phyloP scores from a whole-genome alignment of 805 yeast genomes.

The Saccharomycopsis microspora region DNA sequence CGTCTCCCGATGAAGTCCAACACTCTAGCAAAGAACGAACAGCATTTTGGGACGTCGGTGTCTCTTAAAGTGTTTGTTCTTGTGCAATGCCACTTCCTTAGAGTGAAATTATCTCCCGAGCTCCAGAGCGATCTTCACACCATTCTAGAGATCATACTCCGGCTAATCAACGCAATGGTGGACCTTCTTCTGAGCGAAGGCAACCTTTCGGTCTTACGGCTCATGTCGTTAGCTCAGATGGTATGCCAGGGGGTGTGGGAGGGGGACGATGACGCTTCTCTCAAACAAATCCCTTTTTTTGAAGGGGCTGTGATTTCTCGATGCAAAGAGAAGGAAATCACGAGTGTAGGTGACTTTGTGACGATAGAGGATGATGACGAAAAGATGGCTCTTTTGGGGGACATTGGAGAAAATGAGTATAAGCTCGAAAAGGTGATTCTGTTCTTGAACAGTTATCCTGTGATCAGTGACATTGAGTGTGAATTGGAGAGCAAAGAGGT shows the following conservation, averaged over 20 bases:
- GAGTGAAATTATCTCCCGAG: conserved; percentile 53
- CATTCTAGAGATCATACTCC: conserved; percentile 38
- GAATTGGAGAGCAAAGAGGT: conserved; percentile 32
- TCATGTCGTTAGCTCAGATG: conserved; percentile 87
- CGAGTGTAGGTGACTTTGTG: conserved; percentile 69
- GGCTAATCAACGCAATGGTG: conserved; percentile 51
- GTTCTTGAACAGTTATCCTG: conserved; percentile 86
- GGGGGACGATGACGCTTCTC: conserved; percentile 46
- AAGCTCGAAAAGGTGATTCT: conserved; percentile 61
- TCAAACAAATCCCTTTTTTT: conserved; percentile 74
- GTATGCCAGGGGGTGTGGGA: conserved; percentile 80
- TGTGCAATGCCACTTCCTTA: conserved; percentile 71
- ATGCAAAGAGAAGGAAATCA: conserved; percentile 45
- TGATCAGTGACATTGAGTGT: conserved; percentile 52
- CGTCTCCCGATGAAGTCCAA: conserved; percentile 51
- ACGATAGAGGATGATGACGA: conserved; percentile 57
- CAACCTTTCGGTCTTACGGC: conserved; percentile 59
- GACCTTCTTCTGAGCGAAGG: conserved; percentile 80
- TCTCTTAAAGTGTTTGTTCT: conserved; percentile 43
- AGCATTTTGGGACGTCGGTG: conserved; percentile 21
- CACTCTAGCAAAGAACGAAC: conserved; percentile 7
- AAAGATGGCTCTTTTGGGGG: conserved; percentile 47
- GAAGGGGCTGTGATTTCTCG: conserved; percentile 36
- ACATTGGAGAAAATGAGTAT: conserved; percentile 24
- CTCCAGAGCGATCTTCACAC: conserved; percentile 42